Percentiles rank a stretch among this genome's conserved stretches.
These are phyloP conservation scores for Myriosclerotinia curreyana DNA, from an alignment of 2,329 filamentous ascomycete genomes.

Conservation along the genomic window DNA sequence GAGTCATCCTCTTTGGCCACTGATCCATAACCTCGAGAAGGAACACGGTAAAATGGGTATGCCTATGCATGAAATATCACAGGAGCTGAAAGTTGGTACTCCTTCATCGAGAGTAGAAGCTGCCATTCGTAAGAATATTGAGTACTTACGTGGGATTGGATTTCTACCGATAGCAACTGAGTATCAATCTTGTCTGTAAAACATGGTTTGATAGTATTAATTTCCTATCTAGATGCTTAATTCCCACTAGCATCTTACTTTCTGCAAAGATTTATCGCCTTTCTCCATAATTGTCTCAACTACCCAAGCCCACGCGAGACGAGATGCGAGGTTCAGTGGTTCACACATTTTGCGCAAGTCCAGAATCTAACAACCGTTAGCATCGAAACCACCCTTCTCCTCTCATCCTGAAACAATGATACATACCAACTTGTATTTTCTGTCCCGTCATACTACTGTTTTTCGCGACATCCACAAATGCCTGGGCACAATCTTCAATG, in stretches of 20 bases:
- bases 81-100: background rate
- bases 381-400: background rate
- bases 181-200: slow-evolving; percentile 21
- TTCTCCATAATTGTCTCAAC: background rate
- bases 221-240: background rate
- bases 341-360: slow-evolving; percentile 16
- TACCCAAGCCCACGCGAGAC: background rate
- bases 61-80: slow-evolving; percentile 10
- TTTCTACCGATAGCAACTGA: slow-evolving; percentile 14
- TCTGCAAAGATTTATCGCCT: background rate
- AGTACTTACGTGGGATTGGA: slow-evolving; percentile 12
- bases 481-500: slow-evolving; percentile 53
- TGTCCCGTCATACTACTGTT: slow-evolving; percentile 43
- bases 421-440: slow-evolving; percentile 38
- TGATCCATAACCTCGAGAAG: slow-evolving; percentile 27
- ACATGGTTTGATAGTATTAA: background rate
- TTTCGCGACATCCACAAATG: slow-evolving; percentile 53
- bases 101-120: slow-evolving; percentile 9
- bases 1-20: slow-evolving; percentile 10
- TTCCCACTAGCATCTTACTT: background rate
- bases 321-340: too few species aligned
- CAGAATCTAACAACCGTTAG: slow-evolving; percentile 14
- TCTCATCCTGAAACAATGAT: background rate
- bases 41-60: slow-evolving; percentile 18
- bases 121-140: slow-evolving; percentile 19